A percentile compares a stretch with the other conserved stretches of the same genome.
Conservation (phyloP, 176 grass and related monocot species). For the Triticum aestivum region IWGSC_CS_RefSeq_v2.1 NC_057804.1:36366603-36367102, state of each 20-base stretch:
- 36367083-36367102: conserved; percentile 60
- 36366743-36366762: conserved; percentile 85
- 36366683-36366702: conserved; percentile 86
- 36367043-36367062: conserved; percentile 92
- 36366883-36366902: conserved; percentile 82
- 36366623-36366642: conserved; percentile 96
- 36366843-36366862: conserved; percentile 68
- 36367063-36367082: conserved; percentile 84
- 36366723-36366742: conserved; percentile 91
- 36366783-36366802: conserved; percentile 88
- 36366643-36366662: conserved; percentile 94
- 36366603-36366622: conserved; percentile 90
- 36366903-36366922: conserved; percentile 85
- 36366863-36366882: conserved; percentile 86
- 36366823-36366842: conserved; percentile 58
- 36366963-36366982: conserved; percentile 91
- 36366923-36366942: conserved; percentile 96
- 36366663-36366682: conserved; percentile 83
- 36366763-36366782: conserved; percentile 81
- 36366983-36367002: conserved; percentile 98
- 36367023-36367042: conserved; percentile 92
- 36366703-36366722: conserved; percentile 75
- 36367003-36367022: conserved; percentile 99
- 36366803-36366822: conserved; percentile 74
- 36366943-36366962: conserved; percentile 88